These are phyloP conservation scores for Aspergillus asperescens DNA, from an alignment of 495 filamentous ascomycete species.

Conservation along the genomic window DNA sequence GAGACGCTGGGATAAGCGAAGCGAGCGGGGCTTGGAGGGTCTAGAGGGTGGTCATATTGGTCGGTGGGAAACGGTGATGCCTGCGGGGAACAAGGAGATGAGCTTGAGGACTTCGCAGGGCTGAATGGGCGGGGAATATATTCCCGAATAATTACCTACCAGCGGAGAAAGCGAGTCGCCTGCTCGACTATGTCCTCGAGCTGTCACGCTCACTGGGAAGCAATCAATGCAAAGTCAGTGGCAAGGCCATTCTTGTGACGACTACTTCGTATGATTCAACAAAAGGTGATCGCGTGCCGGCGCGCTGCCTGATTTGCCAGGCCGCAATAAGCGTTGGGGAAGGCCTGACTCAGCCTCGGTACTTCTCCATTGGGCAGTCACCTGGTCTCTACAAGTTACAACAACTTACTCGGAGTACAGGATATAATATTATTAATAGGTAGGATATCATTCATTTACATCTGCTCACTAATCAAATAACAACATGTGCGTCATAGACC, in stretches of 20 bases:
- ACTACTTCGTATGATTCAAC: background rate
- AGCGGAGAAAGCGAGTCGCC: background rate
- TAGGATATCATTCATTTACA: slow-evolving; percentile 3
- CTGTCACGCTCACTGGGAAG: background rate
- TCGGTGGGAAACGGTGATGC: slow-evolving; percentile 11
- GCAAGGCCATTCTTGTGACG: background rate
- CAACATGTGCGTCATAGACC: slow-evolving; percentile 3
- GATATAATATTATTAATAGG: background rate
- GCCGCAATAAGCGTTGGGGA: slow-evolving; percentile 11
- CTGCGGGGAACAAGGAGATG: background rate
- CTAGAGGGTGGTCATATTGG: slow-evolving; percentile 12
- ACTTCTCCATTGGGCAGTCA: background rate
- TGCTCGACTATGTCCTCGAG: background rate
- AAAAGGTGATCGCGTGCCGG: slow-evolving; percentile 18
- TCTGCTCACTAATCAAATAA: slow-evolving; percentile 9
- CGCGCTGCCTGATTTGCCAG: slow-evolving; percentile 17
- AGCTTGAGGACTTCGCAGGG: background rate
- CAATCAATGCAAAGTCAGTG: background rate
- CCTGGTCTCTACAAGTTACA: background rate
- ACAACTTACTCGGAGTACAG: background rate
- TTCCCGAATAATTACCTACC: slow-evolving; percentile 2
- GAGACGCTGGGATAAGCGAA: background rate
- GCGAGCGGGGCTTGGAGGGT: slow-evolving; percentile 4
- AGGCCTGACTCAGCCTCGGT: slow-evolving; percentile 6
- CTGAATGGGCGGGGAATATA: background rate